phyloP scores from a whole-genome alignment of 129 eudicot species.

The Pseudognaphalium luteoalbum region DNA sequence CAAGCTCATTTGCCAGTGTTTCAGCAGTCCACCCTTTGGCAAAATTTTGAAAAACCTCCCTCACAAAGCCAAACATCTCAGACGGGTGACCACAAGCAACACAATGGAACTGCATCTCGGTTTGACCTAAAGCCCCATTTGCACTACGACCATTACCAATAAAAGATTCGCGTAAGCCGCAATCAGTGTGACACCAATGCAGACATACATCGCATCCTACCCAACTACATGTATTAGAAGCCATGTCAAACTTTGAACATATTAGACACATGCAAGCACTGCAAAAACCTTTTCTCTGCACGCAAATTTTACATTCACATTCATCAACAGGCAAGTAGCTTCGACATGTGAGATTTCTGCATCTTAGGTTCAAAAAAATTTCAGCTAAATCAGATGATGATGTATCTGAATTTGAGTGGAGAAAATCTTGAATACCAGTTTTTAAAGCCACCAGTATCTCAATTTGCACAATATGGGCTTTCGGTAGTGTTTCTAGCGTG shows the following conservation, averaged over 20 bases:
- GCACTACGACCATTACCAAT: slow-evolving; percentile 85
- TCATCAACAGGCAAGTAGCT: slow-evolving; percentile 85
- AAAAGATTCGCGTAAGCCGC: slow-evolving; percentile 75
- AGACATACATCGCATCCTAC: slow-evolving; percentile 97
- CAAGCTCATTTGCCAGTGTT: slow-evolving; percentile 70
- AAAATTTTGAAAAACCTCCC: slow-evolving; percentile 87
- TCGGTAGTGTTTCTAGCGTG: slow-evolving; percentile 55
- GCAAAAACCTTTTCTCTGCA: slow-evolving; percentile 74
- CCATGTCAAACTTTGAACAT: slow-evolving; percentile 92
- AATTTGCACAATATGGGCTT: slow-evolving; percentile 58
- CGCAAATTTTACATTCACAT: slow-evolving; percentile 88
- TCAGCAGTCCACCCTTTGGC: slow-evolving; percentile 84
- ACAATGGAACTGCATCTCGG: slow-evolving; percentile 97
- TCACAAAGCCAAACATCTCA: slow-evolving; percentile 98
- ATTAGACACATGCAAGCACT: slow-evolving; percentile 95
- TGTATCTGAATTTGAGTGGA: slow-evolving; percentile 45
- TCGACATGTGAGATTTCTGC: slow-evolving; percentile 75
- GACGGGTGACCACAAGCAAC: slow-evolving; percentile 97
- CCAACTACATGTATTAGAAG: slow-evolving; percentile 98
- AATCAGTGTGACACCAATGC: slow-evolving; percentile 98
- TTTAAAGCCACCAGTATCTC: slow-evolving; percentile 75
- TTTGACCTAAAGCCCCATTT: slow-evolving; percentile 51
- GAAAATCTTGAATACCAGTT: slow-evolving; percentile 71
- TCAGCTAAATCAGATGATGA: slow-evolving; percentile 77
- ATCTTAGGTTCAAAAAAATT: slow-evolving; percentile 68